Evolutionary conservation across 73 alveolate species (phyloP).

Genomic region (Paramecium sexaurelia): DNA sequence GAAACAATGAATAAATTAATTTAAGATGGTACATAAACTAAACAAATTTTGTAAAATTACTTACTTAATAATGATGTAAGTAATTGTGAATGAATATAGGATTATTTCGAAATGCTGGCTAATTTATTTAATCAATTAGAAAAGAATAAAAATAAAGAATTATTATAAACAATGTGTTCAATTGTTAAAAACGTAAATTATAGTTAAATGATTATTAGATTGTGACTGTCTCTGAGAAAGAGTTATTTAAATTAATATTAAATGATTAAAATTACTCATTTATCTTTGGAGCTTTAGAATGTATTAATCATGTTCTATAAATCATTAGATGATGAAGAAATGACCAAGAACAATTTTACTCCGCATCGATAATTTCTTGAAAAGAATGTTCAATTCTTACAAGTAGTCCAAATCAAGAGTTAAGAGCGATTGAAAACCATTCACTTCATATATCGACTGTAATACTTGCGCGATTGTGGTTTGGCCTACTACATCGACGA

Average conservation of each 20-base stretch:
- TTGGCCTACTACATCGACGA: slow-evolving; percentile 55
- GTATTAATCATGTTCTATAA: background rate
- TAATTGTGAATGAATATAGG: background rate
- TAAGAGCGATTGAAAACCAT: slow-evolving; percentile 31
- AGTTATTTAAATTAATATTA: background rate
- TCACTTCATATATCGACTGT: slow-evolving; percentile 29
- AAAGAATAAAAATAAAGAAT: background rate
- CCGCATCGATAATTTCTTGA: slow-evolving; percentile 19
- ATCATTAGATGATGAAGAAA: slow-evolving; percentile 36
- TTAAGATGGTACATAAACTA: background rate
- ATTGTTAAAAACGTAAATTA: slow-evolving; percentile 17
- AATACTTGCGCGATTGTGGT: slow-evolving; percentile 49
- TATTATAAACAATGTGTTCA: slow-evolving; percentile 18
- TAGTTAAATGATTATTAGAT: background rate
- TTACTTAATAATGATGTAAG: background rate
- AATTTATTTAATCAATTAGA: background rate
- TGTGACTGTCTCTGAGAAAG: slow-evolving; percentile 21
- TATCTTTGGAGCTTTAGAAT: slow-evolving; percentile 48
- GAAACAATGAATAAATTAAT: slow-evolving; percentile 1
- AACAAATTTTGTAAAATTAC: background rate
- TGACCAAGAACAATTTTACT: background rate
- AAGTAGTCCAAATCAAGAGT: slow-evolving; percentile 27
- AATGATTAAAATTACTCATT: slow-evolving; percentile 6
- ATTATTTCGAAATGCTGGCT: background rate
- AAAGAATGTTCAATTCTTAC: background rate